Base-by-base conservation (phyloP, 2,329 filamentous ascomycete species). In the Coleophoma crateriformis region DNA sequence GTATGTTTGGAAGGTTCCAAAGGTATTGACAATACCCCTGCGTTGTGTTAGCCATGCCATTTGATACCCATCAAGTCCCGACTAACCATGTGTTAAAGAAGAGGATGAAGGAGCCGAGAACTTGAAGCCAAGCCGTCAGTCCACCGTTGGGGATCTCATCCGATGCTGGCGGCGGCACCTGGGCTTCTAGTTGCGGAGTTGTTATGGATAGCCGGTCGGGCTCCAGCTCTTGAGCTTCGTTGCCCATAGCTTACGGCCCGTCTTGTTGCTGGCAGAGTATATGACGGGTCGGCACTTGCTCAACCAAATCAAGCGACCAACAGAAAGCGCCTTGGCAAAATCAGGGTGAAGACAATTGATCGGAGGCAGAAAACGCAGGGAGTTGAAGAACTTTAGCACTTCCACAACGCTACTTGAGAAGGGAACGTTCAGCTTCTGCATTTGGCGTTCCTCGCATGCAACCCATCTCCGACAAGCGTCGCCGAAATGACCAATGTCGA, bases 1-100 rank as follows among this genome's bases (percentile, higher is more conserved):
- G 61, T 75, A 74, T 3, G 71, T 71, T 52, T 82, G 77, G 49
- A 78, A 82, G 3, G 76, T 71, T 3, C 78, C 78, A 52, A 79
- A 81, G n/a, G 74, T 62, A 53, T 68, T 68, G 33, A 67, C 49
- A 3, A 71, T 57, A 2, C 69, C 67, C 70, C 33, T 44, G 27
- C 14, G n/a, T n/a, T n/a, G 27, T 43, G 8, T 44, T 33, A 44
- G 41, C 41, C 13, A 32, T 32, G 41, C 15, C 14, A 8, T 11
- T 15, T 44, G 13, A 27, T 42, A 33, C n/a, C 4, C 12, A 32
- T n/a, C 11, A 32, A 10, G 7, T 14, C 35, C 14, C 33, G 13
- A 47, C 46, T 13, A 17, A 47, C 62, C 66, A 57, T 12, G 62
- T 58, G 45, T 65, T 63, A 19, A 65, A 57, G 17, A 59, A 55